Evolutionary conservation across 805 yeast genomes (phyloP).

Genomic region (Blastobotrys muscicola): DNA sequence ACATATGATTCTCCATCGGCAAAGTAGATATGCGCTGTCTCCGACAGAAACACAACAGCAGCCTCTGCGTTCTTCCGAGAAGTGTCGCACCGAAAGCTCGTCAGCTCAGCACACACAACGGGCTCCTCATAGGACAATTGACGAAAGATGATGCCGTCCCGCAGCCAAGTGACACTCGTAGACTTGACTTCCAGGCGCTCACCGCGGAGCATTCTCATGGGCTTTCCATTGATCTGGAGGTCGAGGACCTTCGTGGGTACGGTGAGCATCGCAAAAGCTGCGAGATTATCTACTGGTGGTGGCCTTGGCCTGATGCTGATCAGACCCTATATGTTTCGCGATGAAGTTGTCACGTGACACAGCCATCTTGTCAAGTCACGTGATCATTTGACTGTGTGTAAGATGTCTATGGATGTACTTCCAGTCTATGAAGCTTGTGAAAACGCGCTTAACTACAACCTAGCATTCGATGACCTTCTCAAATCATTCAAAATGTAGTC

Average conservation of each 20-base stretch:
- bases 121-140: constrained; percentile 38
- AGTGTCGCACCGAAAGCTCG: constrained; percentile 34
- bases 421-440: no score
- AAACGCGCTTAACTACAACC: no score
- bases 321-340: background rate
- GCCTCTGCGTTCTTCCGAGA: constrained; percentile 20
- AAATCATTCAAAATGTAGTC: constrained; percentile 23
- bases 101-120: constrained; percentile 53
- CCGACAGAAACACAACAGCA: constrained; percentile 52
- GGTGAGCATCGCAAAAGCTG: background rate
- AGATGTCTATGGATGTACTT: no score
- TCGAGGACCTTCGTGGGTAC: background rate
- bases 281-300: no score
- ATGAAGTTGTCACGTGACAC: background rate
- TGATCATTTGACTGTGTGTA: no score
- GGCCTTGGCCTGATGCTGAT: background rate
- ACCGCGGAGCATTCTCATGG: no score
- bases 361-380: no score
- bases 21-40: constrained; percentile 54
- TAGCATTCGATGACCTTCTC: background rate
- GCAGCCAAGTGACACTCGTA: constrained; percentile 36
- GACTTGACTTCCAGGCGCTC: no score
- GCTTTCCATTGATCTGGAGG: no score
- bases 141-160: constrained; percentile 41
- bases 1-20: constrained; percentile 49